Evolutionary conservation across 306 rosid genomes (phyloP).

Genomic region (Trifolium pratense): DNA sequence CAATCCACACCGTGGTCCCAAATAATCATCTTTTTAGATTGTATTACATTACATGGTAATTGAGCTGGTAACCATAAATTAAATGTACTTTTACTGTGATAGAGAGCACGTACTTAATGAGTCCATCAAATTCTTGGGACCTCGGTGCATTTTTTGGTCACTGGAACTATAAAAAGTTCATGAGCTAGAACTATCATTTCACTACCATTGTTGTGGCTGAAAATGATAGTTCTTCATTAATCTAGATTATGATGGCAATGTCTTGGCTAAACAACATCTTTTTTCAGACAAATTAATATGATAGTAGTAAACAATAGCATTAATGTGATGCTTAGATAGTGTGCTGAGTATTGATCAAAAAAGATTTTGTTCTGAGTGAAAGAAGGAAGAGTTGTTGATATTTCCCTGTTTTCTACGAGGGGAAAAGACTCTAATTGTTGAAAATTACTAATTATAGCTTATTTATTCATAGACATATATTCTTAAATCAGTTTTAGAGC

Average conservation of each 20-base stretch:
- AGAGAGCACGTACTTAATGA: not conserved
- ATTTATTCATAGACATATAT: slow-evolving; percentile 11
- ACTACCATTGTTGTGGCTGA: not conserved
- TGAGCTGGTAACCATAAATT: not conserved
- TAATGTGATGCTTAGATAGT: not conserved
- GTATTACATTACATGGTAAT: not conserved
- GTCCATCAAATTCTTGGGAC: slow-evolving; percentile 18
- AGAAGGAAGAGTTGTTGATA: not conserved
- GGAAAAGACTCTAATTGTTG: not conserved
- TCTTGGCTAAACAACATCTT: not conserved
- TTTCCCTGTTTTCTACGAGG: not conserved
- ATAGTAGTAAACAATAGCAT: not conserved
- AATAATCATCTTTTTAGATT: not conserved
- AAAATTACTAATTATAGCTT: not conserved
- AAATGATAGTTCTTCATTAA: not conserved
- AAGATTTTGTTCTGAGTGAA: too few relatives aligned
- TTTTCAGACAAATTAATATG: not conserved
- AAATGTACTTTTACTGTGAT: not conserved
- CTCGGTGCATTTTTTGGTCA: not conserved
- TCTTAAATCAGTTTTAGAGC: not conserved
- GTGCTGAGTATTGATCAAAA: too few relatives aligned
- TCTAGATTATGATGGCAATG: not conserved
- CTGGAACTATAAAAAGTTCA: not conserved
- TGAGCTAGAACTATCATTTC: not conserved
- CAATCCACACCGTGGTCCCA: slow-evolving; percentile 2